A percentile compares a stretch with the other conserved stretches of the same genome.
These are phyloP conservation scores for Blastobotrys ciferrii DNA, from an alignment of 1,139 yeast genomes.

Conservation along the genomic window DNA sequence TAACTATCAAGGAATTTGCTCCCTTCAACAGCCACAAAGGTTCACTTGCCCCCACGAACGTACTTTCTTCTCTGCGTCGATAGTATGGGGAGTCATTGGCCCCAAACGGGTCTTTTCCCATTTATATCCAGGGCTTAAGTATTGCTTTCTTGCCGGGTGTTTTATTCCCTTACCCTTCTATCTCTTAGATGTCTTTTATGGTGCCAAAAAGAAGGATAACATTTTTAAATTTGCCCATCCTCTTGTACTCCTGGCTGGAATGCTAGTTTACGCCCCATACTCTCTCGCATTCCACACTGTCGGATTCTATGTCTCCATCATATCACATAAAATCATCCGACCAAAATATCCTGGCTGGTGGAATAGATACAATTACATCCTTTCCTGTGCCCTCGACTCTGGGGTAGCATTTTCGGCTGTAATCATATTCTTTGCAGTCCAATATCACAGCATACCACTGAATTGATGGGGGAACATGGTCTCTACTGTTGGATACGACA, in stretches of 20 bases:
- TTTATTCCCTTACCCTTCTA: conserved; percentile 14
- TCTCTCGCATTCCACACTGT: conserved; percentile 51
- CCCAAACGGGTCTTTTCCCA: conserved; percentile 55
- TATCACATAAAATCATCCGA: conserved; percentile 54
- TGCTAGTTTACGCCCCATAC: conserved; percentile 46
- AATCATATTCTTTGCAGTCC: conserved; percentile 55
- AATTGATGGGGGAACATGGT: conserved; percentile 64
- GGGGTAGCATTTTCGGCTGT: conserved; percentile 60
- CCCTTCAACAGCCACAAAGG: conserved; percentile 26
- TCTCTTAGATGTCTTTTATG: conserved; percentile 2
- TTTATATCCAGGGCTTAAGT: conserved; percentile 48
- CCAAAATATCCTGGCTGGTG: conserved; percentile 54
- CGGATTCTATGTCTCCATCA: conserved; percentile 49
- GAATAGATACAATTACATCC: conserved; percentile 63
- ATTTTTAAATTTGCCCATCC: conserved; percentile 47
- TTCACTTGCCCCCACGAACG: conserved; percentile 41
- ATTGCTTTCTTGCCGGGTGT: conserved; percentile 44
- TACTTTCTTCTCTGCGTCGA: conserved; percentile 53
- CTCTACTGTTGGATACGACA: conserved; percentile 39
- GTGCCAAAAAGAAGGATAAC: neutral
- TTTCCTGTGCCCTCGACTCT: conserved; percentile 56
- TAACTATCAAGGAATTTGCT: conserved; percentile 35
- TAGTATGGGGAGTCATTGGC: conserved; percentile 66
- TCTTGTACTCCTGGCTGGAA: conserved; percentile 50
- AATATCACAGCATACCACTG: conserved; percentile 40